Percentiles rank a stretch among this genome's conserved stretches.
Conservation (phyloP, 164 flowering plant genomes). For the Magnolia sinica region DNA sequence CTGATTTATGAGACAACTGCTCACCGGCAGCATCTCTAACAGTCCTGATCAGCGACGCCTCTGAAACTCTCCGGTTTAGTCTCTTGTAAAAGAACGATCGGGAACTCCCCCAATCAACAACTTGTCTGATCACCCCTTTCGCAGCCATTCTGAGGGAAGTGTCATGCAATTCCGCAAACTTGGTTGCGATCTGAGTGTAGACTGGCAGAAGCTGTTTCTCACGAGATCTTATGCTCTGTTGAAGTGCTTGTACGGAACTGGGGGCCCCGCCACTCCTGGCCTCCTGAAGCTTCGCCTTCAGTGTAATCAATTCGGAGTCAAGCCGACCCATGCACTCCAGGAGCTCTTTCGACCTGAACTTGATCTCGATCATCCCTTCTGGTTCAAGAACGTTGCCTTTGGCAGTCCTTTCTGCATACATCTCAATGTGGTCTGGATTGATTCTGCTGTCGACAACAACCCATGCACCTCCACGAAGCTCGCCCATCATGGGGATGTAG, state of each 20-base stretch:
- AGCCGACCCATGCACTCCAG: constrained; percentile 94
- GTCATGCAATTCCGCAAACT: constrained; percentile 94
- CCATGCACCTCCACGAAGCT: constrained; percentile 99
- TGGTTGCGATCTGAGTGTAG: constrained; percentile 93
- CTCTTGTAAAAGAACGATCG: constrained; percentile 81
- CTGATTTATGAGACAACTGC: constrained; percentile 55
- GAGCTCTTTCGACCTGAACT: constrained; percentile 75
- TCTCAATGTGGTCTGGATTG: constrained; percentile 90
- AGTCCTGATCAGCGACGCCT: constrained; percentile 56
- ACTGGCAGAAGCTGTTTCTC: constrained; percentile 86
- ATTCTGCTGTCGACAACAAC: constrained; percentile 91
- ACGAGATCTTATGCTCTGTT: constrained; percentile 65
- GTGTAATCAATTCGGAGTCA: constrained; percentile 57
- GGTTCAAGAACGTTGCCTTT: constrained; percentile 99
- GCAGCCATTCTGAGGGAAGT: constrained; percentile 97
- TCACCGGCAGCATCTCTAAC: constrained; percentile 80
- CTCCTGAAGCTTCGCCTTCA: constrained; percentile 62
- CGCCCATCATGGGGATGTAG: constrained; percentile 95
- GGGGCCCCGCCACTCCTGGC: constrained; percentile 32
- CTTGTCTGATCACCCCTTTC: constrained; percentile 79
- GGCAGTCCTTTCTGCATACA: constrained; percentile 94
- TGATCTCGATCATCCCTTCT: constrained; percentile 97
- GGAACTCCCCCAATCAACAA: constrained; percentile 71
- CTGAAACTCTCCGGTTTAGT: constrained; percentile 66
- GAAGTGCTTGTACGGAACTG: constrained; percentile 36